Conservation (phyloP, 148 eudicot genomes). For the Drosera capensis region DNA sequence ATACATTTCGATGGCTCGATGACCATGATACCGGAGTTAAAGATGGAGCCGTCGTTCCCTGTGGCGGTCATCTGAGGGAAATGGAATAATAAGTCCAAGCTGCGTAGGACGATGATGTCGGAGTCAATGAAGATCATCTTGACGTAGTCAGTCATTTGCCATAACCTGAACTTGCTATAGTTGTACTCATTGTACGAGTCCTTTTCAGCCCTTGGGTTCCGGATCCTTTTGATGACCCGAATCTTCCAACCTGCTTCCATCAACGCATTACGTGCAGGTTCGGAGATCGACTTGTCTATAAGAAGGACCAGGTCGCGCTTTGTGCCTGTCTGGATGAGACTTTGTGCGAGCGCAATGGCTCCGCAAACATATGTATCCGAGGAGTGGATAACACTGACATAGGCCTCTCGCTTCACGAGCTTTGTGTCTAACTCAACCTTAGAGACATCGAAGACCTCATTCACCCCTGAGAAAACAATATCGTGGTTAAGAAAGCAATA, state of each 20-base stretch:
- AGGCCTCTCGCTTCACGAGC: constrained; percentile 47
- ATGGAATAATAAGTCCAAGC: constrained; percentile 56
- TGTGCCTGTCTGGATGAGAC: constrained; percentile 55
- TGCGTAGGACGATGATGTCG: constrained; percentile 55
- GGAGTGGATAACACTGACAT: constrained; percentile 81
- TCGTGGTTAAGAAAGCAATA: not conserved
- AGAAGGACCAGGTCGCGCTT: constrained; percentile 80
- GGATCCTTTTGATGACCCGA: constrained; percentile 59
- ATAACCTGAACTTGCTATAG: constrained; percentile 78
- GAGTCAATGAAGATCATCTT: constrained; percentile 80
- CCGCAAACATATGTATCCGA: constrained; percentile 83
- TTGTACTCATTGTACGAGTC: constrained; percentile 82
- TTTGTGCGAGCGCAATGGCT: constrained; percentile 73
- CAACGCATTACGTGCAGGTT: constrained; percentile 40
- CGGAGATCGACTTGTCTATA: constrained; percentile 61
- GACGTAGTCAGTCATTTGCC: constrained; percentile 77
- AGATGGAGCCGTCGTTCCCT: constrained; percentile 68
- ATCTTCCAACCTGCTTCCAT: constrained; percentile 63
- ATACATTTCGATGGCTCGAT: constrained; percentile 89
- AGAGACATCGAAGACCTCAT: constrained; percentile 44
- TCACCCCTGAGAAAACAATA: constrained; percentile 24
- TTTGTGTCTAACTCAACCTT: constrained; percentile 22
- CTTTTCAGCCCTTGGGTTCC: constrained; percentile 64
- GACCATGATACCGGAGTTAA: constrained; percentile 91
- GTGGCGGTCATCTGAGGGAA: constrained; percentile 75